phyloP scores from a whole-genome alignment of 1,139 yeast genomes.

The Diutina catenulata region DNA sequence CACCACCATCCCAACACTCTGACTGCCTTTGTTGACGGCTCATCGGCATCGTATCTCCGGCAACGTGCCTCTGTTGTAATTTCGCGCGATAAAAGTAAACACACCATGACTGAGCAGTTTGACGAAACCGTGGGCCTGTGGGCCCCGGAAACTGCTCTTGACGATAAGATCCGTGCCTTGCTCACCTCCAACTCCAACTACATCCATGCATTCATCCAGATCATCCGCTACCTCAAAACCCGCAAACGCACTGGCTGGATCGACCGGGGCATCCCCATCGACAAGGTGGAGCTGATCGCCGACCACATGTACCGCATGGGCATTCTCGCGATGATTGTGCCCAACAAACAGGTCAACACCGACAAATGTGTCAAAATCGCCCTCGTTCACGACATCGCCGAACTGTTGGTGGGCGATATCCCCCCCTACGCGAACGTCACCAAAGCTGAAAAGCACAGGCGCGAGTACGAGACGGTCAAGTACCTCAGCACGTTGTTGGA shows the following conservation, averaged over 20 bases:
- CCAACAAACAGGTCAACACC: constrained; percentile 22
- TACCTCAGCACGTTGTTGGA: constrained; percentile 51
- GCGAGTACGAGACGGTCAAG: constrained; percentile 67
- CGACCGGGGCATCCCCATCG: constrained; percentile 49
- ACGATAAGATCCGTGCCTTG: constrained; percentile 33
- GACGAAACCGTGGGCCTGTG: constrained; percentile 17
- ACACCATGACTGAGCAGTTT: neutral
- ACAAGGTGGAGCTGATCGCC: constrained; percentile 58
- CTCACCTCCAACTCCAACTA: constrained; percentile 31
- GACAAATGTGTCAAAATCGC: constrained; percentile 75
- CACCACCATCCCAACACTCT: too few relatives aligned
- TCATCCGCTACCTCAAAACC: constrained; percentile 61
- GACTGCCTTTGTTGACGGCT: too few relatives aligned
- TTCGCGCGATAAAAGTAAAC: too few relatives aligned
- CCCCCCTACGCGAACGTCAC: constrained; percentile 75
- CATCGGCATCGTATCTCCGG: too few relatives aligned
- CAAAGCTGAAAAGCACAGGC: constrained; percentile 60
- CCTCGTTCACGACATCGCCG: constrained; percentile 89
- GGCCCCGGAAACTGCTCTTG: constrained; percentile 53
- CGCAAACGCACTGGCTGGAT: constrained; percentile 94
- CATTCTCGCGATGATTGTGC: constrained; percentile 64
- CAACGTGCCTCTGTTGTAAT: too few relatives aligned
- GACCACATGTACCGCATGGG: constrained; percentile 99
- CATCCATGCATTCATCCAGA: constrained; percentile 63
- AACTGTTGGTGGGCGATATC: constrained; percentile 86